These are phyloP conservation scores for Coemansia sp. DNA, from an alignment of 192 early-diverging fungal genomes.

Conservation along the genomic window DNA sequence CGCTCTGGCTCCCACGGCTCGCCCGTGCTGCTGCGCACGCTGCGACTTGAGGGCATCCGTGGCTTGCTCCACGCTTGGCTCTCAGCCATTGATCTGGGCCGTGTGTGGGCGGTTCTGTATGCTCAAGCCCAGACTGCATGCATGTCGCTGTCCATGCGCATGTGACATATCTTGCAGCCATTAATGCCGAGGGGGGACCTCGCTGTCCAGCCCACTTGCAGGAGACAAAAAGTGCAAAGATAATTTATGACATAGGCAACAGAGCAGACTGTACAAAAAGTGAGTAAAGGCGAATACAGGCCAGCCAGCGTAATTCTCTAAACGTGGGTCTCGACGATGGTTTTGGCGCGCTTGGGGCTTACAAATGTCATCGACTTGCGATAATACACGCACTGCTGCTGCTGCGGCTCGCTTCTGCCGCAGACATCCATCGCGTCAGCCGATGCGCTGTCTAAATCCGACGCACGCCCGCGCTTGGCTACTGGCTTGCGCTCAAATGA, in stretches of 20 bases:
- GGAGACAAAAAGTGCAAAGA: background rate
- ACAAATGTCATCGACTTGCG: constrained; percentile 33
- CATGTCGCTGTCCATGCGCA: background rate
- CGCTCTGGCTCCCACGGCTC: background rate
- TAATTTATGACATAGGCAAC: background rate
- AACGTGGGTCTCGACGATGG: constrained; percentile 26
- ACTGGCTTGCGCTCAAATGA: constrained; percentile 20
- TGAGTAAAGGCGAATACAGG: background rate
- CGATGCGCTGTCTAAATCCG: constrained; percentile 1
- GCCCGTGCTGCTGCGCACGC: background rate
- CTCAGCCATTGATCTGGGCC: background rate
- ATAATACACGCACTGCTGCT: constrained; percentile 42
- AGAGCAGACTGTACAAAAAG: background rate
- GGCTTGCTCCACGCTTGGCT: background rate
- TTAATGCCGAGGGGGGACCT: background rate
- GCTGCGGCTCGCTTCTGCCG: constrained; percentile 7
- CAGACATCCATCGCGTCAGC: background rate
- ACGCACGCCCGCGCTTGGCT: constrained; percentile 38
- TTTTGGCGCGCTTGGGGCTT: constrained; percentile 40
- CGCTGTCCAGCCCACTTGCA: background rate
- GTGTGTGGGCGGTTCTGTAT: background rate
- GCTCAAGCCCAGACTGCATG: background rate
- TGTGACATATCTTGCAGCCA: background rate
- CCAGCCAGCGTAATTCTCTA: constrained; percentile 1
- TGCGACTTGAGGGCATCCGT: background rate